Base-by-base conservation (phyloP, 345 rosid species). In the Dipteronia sinensis region DNA sequence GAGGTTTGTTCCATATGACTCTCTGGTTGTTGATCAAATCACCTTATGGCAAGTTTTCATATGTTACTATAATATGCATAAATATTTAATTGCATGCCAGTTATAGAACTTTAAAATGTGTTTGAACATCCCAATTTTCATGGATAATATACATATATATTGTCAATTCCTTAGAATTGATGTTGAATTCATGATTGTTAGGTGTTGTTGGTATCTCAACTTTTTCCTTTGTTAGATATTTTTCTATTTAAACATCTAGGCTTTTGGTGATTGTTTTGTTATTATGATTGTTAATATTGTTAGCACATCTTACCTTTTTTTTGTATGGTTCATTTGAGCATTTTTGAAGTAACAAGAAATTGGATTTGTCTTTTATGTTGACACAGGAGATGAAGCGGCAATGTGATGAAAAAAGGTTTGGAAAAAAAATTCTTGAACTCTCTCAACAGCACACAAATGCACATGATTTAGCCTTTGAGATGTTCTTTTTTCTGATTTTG, bases 381-480 rank as follows among this genome's bases (percentile, higher is more conserved):
- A 78, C 86, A 89, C 97, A 96, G 99, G 98, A 94, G 84, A 96
- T 96, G 99, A 88, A 90, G 89, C 91, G 79, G 67, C 97, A 89
- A 69, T 96, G 99, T 68, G 98, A 96, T 79, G 99, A 93, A 73
- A 96, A 94, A 90, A 91, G 98, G 98, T 96, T 63, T 25, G 47
- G n/a, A 80, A 55, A 67, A 67, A 69, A n/a, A 49, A n/a, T 76
- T 56, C 72, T 71, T 65, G 38, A 23, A 7, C 29, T 12, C 31
- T 19, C 29, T 56, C 56, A 69, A 64, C 8, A 49, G 56, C 31
- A 46, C 72, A 74, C 11, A 20, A 10, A 27, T 51, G 75, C 27
- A 5, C 42, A 10, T 15, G 53, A 68, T 44, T 67, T 53, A 78
- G 20, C 74, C 61, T 67, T 61, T 59, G 22, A 75, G 65, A 69